Evolutionary conservation across 129 eudicot genomes (phyloP).

Genomic region (Pseudognaphalium luteoalbum): DNA sequence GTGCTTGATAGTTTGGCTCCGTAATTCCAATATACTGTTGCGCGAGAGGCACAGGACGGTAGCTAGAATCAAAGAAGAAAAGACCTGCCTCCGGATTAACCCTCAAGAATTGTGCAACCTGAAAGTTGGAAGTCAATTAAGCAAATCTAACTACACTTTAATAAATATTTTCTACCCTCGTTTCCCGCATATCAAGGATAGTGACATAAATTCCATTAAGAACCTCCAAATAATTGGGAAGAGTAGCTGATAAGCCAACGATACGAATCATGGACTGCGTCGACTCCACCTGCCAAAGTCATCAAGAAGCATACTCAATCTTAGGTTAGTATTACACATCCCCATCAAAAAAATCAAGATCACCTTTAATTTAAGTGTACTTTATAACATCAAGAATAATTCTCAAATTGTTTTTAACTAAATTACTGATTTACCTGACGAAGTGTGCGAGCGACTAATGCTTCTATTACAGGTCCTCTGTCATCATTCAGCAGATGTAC

Average conservation of each 20-base stretch:
- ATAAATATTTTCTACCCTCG: background rate
- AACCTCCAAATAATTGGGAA: constrained; percentile 97
- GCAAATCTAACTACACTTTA: constrained; percentile 7
- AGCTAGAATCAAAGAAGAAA: constrained; percentile 96
- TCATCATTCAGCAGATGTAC: constrained; percentile 97
- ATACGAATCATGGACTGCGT: constrained; percentile 96
- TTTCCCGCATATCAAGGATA: constrained; percentile 1
- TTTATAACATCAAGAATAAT: background rate
- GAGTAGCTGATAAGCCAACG: constrained; percentile 96
- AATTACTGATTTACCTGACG: constrained; percentile 66
- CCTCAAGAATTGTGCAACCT: constrained; percentile 98
- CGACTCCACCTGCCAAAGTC: constrained; percentile 78
- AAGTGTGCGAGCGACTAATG: constrained; percentile 97
- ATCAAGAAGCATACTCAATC: constrained; percentile 18
- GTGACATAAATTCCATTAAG: background rate
- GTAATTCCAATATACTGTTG: constrained; percentile 92
- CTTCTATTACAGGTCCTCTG: constrained; percentile 98
- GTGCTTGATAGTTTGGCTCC: constrained; percentile 74
- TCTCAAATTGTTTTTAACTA: constrained; percentile 3
- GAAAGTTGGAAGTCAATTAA: constrained; percentile 19
- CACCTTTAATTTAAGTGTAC: constrained; percentile 12
- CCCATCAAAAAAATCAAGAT: background rate
- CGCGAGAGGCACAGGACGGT: constrained; percentile 98
- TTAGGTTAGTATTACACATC: constrained; percentile 19
- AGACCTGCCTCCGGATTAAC: constrained; percentile 90